A percentile compares a stretch with the other conserved stretches of the same genome.
These are phyloP conservation scores for Carallia pectinifolia DNA, from an alignment of 345 rosid species.

Conservation along the genomic window DNA sequence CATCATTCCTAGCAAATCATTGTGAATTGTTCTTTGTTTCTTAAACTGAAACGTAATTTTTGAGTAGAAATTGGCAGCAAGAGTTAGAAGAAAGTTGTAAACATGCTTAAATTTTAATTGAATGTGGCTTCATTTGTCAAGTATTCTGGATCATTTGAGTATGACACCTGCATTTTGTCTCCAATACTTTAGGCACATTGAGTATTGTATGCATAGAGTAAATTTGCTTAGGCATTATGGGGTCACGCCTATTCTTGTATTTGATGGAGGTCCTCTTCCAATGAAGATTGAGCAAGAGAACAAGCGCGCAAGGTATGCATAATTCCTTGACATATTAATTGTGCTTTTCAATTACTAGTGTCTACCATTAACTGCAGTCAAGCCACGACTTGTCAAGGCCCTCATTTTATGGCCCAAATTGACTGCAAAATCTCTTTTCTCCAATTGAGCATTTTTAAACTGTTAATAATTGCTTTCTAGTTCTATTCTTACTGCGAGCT, in stretches of 20 bases:
- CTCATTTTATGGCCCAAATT: not conserved
- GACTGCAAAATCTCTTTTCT: not conserved
- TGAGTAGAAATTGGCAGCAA: not conserved
- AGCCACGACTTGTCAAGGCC: not conserved
- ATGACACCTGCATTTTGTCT: constrained; percentile 2
- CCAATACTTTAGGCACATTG: constrained; percentile 64
- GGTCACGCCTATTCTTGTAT: constrained; percentile 80
- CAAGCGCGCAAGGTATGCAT: constrained; percentile 79
- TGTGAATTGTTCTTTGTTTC: too few relatives aligned
- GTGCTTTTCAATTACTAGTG: not conserved
- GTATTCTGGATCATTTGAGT: not conserved
- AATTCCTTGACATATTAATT: not conserved
- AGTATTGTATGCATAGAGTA: constrained; percentile 93
- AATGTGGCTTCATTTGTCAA: not conserved
- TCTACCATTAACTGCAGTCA: not conserved
- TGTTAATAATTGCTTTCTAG: not conserved
- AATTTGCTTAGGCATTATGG: constrained; percentile 81
- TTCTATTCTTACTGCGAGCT: not conserved
- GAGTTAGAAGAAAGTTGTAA: not conserved
- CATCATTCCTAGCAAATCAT: too few relatives aligned
- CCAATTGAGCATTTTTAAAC: not conserved
- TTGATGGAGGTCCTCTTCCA: constrained; percentile 89
- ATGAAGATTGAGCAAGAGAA: constrained; percentile 98
- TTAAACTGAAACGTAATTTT: not conserved
- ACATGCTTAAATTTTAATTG: not conserved